Base-by-base conservation (phyloP, 2,329 filamentous ascomycete species). In the Gnomoniopsis sp. region DNA sequence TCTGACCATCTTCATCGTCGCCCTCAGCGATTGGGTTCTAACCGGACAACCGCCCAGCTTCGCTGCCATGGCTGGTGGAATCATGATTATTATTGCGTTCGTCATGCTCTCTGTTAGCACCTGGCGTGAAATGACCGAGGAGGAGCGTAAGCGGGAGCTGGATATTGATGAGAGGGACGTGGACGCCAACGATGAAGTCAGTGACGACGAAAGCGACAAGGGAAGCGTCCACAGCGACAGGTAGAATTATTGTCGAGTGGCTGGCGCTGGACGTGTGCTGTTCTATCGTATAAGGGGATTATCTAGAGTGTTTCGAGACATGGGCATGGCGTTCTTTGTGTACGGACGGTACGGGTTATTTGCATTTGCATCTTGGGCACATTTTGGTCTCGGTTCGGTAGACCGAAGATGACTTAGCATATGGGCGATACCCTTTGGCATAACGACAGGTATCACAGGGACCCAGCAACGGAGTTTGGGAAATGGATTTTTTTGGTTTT, bases 1-100 rank as follows among this genome's bases (percentile, higher is more conserved):
- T 33, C 80, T 99, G 49, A 99, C 95, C 22, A 99, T 99, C 65
- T 98, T 99, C 79, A 85, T 98, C 61, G 95, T 99, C 7, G 95
- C 93, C 1, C 78, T 98, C 33, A 90, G 90, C 57, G 95, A 99
- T 74, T 96, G 95, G 86, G 71, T 93, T 58, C 79, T 93, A 47
- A 96, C 91, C 0, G 91, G 93, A 52, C 81, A 88, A 66, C 85
- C 89, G 0, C 78, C 96, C 21, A 89, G 87, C 53, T 76, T 80
- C 3, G 89, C 92, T 0, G 90, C 93, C 3, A 80, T 98, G 14
- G 68, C 85, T 0, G 95, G 95, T n/a, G 93, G 95, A 0, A 69
- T 89, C 30, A 79, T 98, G 67, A 99, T 99, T 68, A 89, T 96
- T 59, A 80, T 85, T 1, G 95, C 95, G 0, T 99, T 99, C 71